Conservation (phyloP, 78 protist genomes). For the Dictyostelium intermedium region DNA sequence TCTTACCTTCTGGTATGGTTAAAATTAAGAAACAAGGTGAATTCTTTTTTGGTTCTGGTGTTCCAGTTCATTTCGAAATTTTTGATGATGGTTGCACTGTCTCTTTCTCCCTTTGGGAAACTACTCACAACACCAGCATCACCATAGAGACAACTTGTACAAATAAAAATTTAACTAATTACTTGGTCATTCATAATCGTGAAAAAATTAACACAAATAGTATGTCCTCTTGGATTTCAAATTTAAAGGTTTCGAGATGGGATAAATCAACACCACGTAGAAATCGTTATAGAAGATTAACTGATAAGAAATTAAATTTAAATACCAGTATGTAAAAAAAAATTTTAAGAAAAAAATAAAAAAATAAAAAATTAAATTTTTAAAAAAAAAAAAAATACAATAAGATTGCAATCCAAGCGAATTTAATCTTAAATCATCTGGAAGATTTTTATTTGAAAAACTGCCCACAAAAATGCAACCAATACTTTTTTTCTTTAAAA, state of each 20-base stretch:
- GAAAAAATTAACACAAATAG: constrained; percentile 36
- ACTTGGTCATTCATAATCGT: constrained; percentile 54
- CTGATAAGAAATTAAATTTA: constrained; percentile 12
- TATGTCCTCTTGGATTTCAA: constrained; percentile 28
- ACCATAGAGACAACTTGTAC: constrained; percentile 54
- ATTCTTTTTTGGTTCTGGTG: constrained; percentile 31
- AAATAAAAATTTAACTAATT: constrained; percentile 20
- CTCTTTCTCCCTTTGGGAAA: constrained; percentile 43
- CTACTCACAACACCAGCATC: constrained; percentile 30
- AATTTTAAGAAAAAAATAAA: background rate
- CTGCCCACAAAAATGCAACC: no score
- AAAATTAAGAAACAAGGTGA: constrained; percentile 64
- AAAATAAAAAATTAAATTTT: background rate
- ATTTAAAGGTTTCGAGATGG: constrained; percentile 54
- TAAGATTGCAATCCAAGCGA: no score
- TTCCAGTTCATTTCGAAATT: constrained; percentile 64
- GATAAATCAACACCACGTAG: constrained; percentile 30
- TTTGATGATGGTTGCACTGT: constrained; percentile 57
- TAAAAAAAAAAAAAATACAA: no score
- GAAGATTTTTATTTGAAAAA: no score
- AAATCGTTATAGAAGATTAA: constrained; percentile 14
- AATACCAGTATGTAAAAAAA: constrained; percentile 12
- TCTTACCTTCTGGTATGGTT: constrained; percentile 42
- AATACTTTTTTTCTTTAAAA: no score
- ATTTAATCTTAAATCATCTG: no score